Percentiles rank a stretch among this genome's conserved stretches.
Conservation (phyloP, 176 grass and related monocot species). For the Zoysia pacifica region DNA sequence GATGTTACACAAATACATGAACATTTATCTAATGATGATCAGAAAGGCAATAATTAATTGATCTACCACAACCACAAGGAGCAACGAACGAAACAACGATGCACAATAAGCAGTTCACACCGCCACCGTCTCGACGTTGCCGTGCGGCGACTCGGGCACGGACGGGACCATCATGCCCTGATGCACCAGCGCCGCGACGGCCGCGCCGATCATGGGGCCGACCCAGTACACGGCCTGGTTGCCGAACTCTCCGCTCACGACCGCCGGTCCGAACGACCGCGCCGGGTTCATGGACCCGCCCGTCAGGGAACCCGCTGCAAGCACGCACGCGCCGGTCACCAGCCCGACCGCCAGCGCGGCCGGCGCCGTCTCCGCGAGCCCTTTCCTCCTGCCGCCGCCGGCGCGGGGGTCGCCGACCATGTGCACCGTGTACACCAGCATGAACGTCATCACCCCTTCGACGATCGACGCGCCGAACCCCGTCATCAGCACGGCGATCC, state of each 20-base stretch:
- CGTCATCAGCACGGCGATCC: slow-evolving; percentile 71
- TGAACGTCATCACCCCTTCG: slow-evolving; percentile 68
- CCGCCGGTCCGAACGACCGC: slow-evolving; percentile 74
- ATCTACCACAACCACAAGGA: no score
- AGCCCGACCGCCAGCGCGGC: slow-evolving; percentile 58
- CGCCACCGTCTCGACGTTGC: slow-evolving; percentile 37
- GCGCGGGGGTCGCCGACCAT: slow-evolving; percentile 48
- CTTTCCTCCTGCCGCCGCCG: not conserved
- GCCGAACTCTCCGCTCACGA: slow-evolving; percentile 67
- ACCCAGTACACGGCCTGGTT: slow-evolving; percentile 92
- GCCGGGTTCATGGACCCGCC: slow-evolving; percentile 97
- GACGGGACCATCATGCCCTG: slow-evolving; percentile 48
- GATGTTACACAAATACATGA: no score
- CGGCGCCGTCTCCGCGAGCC: slow-evolving; percentile 30
- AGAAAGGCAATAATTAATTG: no score
- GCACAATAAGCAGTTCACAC: slow-evolving; percentile 22
- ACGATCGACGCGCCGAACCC: slow-evolving; percentile 77
- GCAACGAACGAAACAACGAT: no score
- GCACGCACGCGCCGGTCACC: slow-evolving; percentile 56
- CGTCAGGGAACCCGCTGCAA: slow-evolving; percentile 64
- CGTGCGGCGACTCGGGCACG: slow-evolving; percentile 7
- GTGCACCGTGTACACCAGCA: slow-evolving; percentile 72
- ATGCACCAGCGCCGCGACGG: slow-evolving; percentile 65
- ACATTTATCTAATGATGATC: no score
- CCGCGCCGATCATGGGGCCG: slow-evolving; percentile 72